Evolutionary conservation across 2,329 filamentous ascomycete species (phyloP), one percentile per base, ranked within the genome.

Genomic region (Aspergillus clavatus): DNA sequence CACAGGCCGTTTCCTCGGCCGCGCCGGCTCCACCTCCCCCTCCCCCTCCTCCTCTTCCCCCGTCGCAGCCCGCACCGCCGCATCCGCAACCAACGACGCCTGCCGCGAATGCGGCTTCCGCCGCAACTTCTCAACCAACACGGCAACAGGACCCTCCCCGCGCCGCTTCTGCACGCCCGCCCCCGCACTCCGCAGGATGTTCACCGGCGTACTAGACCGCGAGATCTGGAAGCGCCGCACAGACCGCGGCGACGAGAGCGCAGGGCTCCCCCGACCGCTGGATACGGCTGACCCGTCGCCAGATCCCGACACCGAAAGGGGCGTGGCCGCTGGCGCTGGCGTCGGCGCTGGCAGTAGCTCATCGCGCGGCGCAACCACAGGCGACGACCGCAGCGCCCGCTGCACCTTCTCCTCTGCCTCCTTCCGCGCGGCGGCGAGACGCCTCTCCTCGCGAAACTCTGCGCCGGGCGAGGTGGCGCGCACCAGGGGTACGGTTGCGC

Each of bases 391-490:
- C 10, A 66, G 42, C 3, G 62, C 58, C 19, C 52, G 49, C 19
- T 56, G 54, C 14, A 59, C 45, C 31, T 60, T 63, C 39, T 67
- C 65, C 31, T 62, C 57, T 1, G 54, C 48, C 18, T 66, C 58
- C 45, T 55, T 65, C 23, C 57, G 53, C 11, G 47, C 58, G 18
- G 57, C 56, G 8, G 60, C 58, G 6, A 58, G 35, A 8, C 59
- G 58, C 42, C 59, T 59, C 26, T 61, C 59, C 41, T 70, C 66
- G 37, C 63, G 60, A 27, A 71, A 54, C 45, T 70, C 68, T 5
- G 68, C 68, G 5, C 69, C 69, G 2, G 70, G 70, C 4, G 67
- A 67, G 3, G 69, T 72, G 29, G 68, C 60, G 37, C 70, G 61
- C 12, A 73, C 66, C 39, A 60, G 31, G 7, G 71, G 71, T n/a